Conservation (phyloP, 108 stramenopile species). For the Asterionellopsis glacialis region DNA sequence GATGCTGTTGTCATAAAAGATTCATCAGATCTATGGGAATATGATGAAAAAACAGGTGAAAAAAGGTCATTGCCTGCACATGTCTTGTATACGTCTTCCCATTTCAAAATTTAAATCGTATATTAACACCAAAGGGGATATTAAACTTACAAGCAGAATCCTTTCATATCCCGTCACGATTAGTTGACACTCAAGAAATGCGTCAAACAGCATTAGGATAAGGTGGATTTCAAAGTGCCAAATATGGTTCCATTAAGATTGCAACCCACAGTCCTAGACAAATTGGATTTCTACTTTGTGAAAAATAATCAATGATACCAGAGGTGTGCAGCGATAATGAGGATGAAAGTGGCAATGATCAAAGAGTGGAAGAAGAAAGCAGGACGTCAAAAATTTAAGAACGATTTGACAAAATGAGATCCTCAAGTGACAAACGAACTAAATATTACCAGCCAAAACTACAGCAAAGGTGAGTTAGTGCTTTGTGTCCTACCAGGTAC, state of each 20-base stretch:
- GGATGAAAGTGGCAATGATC: too few relatives aligned
- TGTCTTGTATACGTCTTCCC: slow-evolving; percentile 42
- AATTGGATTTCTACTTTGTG: slow-evolving; percentile 74
- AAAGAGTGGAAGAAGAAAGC: too few relatives aligned
- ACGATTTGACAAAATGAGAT: slow-evolving; percentile 34
- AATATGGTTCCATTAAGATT: slow-evolving; percentile 64
- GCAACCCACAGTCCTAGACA: slow-evolving; percentile 73
- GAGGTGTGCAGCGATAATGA: too few relatives aligned
- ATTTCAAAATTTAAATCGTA: slow-evolving; percentile 42
- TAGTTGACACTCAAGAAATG: slow-evolving; percentile 54
- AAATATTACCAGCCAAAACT: slow-evolving; percentile 75
- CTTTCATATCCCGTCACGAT: slow-evolving; percentile 62
- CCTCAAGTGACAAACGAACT: slow-evolving; percentile 29
- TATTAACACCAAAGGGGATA: slow-evolving; percentile 55
- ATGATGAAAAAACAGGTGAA: slow-evolving; percentile 37
- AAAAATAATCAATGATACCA: slow-evolving; percentile 25
- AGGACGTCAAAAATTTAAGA: slow-evolving; percentile 6
- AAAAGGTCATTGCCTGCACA: slow-evolving; percentile 47
- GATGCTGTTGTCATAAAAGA: slow-evolving; percentile 83
- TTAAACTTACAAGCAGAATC: slow-evolving; percentile 69
- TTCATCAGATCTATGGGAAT: slow-evolving; percentile 64
- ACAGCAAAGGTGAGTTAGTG: slow-evolving; percentile 19
- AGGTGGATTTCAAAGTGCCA: slow-evolving; percentile 44
- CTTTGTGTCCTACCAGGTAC: too few relatives aligned
- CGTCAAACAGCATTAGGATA: slow-evolving; percentile 29